A percentile compares a stretch with the other conserved stretches of the same genome.
Conservation (phyloP, 305 asterid genomes). For the Plantago lanceolata region DNA sequence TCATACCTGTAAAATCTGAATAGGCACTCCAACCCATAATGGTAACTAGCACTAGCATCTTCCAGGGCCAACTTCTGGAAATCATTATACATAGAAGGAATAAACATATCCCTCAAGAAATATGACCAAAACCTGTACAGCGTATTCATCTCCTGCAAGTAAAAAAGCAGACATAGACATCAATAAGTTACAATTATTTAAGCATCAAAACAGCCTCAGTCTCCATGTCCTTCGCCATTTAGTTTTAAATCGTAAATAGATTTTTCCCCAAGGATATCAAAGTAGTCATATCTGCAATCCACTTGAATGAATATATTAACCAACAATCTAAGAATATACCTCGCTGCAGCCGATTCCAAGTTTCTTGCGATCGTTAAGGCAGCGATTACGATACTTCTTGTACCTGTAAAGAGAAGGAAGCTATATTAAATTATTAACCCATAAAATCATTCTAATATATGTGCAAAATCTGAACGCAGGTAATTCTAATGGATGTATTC, state of each 20-base stretch:
- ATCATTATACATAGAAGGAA: slow-evolving; percentile 78
- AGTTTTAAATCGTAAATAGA: too few species aligned
- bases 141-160: slow-evolving; percentile 90
- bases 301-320: too few species aligned
- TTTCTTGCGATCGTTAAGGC: slow-evolving; percentile 45
- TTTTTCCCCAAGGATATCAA: too few species aligned
- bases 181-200: too few species aligned
- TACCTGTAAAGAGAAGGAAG: slow-evolving; percentile 46
- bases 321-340: slow-evolving; percentile 25
- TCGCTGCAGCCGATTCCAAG: slow-evolving; percentile 47
- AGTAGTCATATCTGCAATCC: too few species aligned
- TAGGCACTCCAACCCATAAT: slow-evolving; percentile 79
- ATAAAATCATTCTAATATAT: slow-evolving; percentile 1
- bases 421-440: slow-evolving; percentile 13
- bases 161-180: not conserved
- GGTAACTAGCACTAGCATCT: slow-evolving; percentile 77
- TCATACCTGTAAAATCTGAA: slow-evolving; percentile 80
- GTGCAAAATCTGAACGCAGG: not conserved
- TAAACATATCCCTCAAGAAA: slow-evolving; percentile 65
- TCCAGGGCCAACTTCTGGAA: slow-evolving; percentile 71
- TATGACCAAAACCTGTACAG: slow-evolving; percentile 88
- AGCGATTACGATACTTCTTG: slow-evolving; percentile 58
- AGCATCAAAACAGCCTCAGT: too few species aligned
- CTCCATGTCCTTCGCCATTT: too few species aligned
- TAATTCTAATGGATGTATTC: slow-evolving; percentile 4